Evolutionary conservation across 202 grass and related monocot genomes (phyloP).

Genomic region (Schoenoplectus tabernaemontani): DNA sequence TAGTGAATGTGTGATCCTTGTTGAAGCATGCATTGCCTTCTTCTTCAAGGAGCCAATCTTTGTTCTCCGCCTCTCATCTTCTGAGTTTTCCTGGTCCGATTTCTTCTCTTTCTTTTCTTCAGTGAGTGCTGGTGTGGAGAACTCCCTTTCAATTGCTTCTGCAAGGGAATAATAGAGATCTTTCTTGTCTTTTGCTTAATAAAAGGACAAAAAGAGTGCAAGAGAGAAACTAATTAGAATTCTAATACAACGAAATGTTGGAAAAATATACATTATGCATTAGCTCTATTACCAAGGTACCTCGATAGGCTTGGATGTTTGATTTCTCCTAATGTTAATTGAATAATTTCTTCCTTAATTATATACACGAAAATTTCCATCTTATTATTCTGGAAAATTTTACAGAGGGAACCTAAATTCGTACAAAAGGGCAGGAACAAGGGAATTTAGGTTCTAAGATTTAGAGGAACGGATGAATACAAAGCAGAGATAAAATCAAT

Average conservation of each 20-base stretch:
- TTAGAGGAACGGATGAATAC: neutral
- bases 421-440: neutral
- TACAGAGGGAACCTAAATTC: neutral
- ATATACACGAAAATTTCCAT: neutral
- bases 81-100: slow-evolving; percentile 46
- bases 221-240: slow-evolving; percentile 1
- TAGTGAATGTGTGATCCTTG: slow-evolving; percentile 73
- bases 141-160: slow-evolving; percentile 25
- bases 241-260: neutral
- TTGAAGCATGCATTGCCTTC: slow-evolving; percentile 78
- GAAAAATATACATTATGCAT: neutral
- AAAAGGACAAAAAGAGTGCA: neutral
- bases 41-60: slow-evolving; percentile 66
- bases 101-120: slow-evolving; percentile 65
- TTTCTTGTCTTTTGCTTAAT: neutral
- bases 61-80: slow-evolving; percentile 58
- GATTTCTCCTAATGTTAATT: neutral
- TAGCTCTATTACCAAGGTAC: neutral
- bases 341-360: neutral
- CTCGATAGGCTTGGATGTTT: neutral
- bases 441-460: neutral
- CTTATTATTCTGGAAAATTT: neutral
- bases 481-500: neutral
- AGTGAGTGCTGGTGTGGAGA: slow-evolving; percentile 30
- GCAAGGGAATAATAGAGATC: neutral